phyloP scores from a whole-genome alignment of 2,329 filamentous ascomycete species.

The Zymoseptoria pseudotritici region DNA sequence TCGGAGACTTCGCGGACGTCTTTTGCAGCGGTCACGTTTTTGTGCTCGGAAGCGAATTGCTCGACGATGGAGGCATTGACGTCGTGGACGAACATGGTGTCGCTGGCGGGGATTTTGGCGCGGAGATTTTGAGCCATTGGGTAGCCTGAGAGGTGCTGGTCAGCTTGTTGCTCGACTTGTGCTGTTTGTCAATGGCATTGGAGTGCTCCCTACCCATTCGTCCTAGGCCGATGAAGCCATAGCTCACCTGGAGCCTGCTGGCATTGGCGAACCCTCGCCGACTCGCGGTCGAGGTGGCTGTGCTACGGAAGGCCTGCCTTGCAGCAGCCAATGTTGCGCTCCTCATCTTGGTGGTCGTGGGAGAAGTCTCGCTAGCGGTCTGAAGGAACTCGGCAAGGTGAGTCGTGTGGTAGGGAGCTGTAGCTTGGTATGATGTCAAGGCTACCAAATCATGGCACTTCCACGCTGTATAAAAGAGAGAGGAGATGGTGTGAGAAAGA shows the following conservation, averaged over 20 bases:
- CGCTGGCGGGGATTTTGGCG: conserved; percentile 55
- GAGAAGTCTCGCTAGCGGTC: not conserved
- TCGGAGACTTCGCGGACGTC: conserved; percentile 57
- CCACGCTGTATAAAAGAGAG: not conserved
- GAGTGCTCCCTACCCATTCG: conserved; percentile 39
- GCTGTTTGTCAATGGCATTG: conserved; percentile 6
- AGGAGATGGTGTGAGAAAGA: not conserved
- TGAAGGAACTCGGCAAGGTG: not conserved
- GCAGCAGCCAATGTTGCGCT: conserved; percentile 10
- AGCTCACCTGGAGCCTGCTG: conserved; percentile 35
- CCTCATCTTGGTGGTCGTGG: conserved; percentile 8
- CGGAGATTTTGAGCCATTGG: conserved; percentile 67
- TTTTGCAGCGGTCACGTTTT: conserved; percentile 49
- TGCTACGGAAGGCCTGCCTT: conserved; percentile 12
- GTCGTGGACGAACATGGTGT: conserved; percentile 59
- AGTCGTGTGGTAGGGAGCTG: not conserved
- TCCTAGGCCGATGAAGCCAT: conserved; percentile 46
- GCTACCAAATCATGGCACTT: not conserved
- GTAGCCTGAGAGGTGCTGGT: conserved; percentile 43
- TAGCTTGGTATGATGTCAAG: not conserved
- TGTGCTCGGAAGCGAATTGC: conserved; percentile 49
- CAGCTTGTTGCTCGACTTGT: conserved; percentile 7
- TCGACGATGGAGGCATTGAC: conserved; percentile 52
- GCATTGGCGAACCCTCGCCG: conserved; percentile 40
- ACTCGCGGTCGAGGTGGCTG: conserved; percentile 15